A percentile compares a stretch with the other conserved stretches of the same genome.
Conservation (phyloP, 139 green algal species). For the Micractinium sp. region DNA sequence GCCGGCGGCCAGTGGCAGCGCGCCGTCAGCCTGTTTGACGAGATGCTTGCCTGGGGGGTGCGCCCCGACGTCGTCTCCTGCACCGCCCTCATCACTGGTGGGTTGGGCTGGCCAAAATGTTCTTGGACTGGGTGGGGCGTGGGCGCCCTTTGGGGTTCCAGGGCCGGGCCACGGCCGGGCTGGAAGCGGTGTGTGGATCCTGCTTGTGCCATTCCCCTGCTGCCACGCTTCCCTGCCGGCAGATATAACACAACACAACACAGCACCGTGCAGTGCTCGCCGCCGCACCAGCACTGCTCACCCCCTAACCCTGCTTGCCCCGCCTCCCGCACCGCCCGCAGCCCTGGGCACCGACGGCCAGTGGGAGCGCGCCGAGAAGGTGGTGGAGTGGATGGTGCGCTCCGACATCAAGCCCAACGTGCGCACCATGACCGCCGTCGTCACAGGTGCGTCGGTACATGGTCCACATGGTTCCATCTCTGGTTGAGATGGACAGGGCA, state of each 20-base stretch:
- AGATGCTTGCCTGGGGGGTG: conserved; percentile 80
- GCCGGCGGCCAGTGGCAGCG: conserved; percentile 75
- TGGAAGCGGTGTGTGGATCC: too few species aligned
- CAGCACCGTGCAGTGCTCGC: background rate
- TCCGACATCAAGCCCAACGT: conserved; percentile 77
- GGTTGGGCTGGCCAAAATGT: background rate
- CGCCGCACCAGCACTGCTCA: background rate
- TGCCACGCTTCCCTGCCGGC: background rate
- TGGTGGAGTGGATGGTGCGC: conserved; percentile 64
- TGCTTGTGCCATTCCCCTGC: too few species aligned
- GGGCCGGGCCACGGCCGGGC: too few species aligned
- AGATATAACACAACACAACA: background rate
- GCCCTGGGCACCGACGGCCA: conserved; percentile 83
- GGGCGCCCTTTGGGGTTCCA: background rate
- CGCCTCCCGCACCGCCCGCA: background rate
- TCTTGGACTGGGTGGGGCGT: too few species aligned
- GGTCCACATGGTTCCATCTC: background rate
- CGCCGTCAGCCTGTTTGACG: conserved; percentile 83
- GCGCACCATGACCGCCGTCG: conserved; percentile 88
- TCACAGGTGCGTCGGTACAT: conserved; percentile 30
- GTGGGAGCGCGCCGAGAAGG: conserved; percentile 73
- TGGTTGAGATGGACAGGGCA: background rate
- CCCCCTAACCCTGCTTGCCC: background rate
- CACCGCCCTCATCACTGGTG: conserved; percentile 80
- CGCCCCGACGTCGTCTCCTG: conserved; percentile 89